Evolutionary conservation across 148 eudicot genomes (phyloP).

Genomic region (Bassia scoparia): DNA sequence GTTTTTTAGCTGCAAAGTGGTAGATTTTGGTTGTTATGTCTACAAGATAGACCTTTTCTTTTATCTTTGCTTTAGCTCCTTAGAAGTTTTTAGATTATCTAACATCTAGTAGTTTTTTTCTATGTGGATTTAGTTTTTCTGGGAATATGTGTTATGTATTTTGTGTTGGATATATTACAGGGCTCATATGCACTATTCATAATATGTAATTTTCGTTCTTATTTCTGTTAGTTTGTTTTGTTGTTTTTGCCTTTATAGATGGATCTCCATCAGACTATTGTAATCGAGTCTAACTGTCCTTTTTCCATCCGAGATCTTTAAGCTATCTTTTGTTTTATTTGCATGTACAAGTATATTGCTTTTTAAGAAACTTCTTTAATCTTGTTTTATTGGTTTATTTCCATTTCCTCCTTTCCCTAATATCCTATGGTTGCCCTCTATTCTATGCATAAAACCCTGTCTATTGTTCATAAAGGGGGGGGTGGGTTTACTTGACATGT

Average conservation of each 20-base stretch:
- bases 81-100: constrained; percentile 5
- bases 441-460: too few species aligned
- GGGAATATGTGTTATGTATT: constrained; percentile 15
- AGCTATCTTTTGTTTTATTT: not conserved
- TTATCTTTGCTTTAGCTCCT: not conserved
- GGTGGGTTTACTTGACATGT: too few species aligned
- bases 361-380: not conserved
- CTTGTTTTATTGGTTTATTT: too few species aligned
- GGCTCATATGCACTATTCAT: constrained; percentile 3
- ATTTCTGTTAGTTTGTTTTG: constrained; percentile 2
- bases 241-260: not conserved
- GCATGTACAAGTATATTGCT: not conserved
- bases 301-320: not conserved
- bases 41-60: constrained; percentile 15
- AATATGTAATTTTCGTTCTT: constrained; percentile 12
- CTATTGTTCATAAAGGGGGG: too few species aligned
- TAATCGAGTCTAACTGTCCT: not conserved
- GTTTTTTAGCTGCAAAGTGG: constrained; percentile 28
- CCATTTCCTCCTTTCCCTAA: too few species aligned
- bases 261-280: too few species aligned
- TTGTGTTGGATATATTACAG: constrained; percentile 12
- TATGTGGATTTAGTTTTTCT: constrained; percentile 6
- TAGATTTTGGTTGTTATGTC: constrained; percentile 30
- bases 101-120: constrained; percentile 8
- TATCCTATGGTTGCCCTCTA: too few species aligned